Conservation (phyloP, 768 basidiomycete genomes). For the Astraeus odoratus region DNA sequence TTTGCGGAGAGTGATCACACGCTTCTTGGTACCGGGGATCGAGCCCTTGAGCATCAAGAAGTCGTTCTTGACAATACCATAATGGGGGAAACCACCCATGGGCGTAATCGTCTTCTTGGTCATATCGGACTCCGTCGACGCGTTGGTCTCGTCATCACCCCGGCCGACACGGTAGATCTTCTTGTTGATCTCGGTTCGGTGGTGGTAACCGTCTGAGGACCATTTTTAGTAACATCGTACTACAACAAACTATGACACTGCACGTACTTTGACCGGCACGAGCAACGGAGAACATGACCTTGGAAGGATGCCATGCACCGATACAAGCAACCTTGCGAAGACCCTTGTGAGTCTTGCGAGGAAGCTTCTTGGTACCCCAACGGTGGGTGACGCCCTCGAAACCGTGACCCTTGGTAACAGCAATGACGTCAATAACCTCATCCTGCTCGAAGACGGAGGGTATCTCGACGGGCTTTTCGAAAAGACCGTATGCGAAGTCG, state of each 20-base stretch:
- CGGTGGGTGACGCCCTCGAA: constrained; percentile 99
- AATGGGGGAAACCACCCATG: constrained; percentile 98
- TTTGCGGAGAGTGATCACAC: constrained; percentile 95
- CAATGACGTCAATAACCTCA: constrained; percentile 94
- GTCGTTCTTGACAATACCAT: constrained; percentile 98
- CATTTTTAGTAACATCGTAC: constrained; percentile 2
- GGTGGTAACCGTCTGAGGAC: constrained; percentile 84
- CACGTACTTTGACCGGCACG: constrained; percentile 98
- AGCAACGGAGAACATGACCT: constrained; percentile 99
- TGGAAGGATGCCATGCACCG: constrained; percentile 97
- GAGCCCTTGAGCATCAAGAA: constrained; percentile 96
- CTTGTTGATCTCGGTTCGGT: constrained; percentile 98
- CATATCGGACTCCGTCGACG: constrained; percentile 90
- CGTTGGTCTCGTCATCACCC: constrained; percentile 71
- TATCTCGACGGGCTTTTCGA: constrained; percentile 94
- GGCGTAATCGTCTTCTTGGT: constrained; percentile 93
- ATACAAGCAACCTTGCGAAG: constrained; percentile 99
- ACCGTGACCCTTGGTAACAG: constrained; percentile 98
- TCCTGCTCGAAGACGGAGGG: constrained; percentile 89
- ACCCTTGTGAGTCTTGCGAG: constrained; percentile 99
- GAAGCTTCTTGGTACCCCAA: constrained; percentile 99
- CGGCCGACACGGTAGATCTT: constrained; percentile 95
- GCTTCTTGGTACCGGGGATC: constrained; percentile 94
- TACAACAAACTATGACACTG: background rate
- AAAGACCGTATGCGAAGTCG: constrained; percentile 86